Conservation (phyloP, 257 asterid genomes). For the Ballota nigra region DNA sequence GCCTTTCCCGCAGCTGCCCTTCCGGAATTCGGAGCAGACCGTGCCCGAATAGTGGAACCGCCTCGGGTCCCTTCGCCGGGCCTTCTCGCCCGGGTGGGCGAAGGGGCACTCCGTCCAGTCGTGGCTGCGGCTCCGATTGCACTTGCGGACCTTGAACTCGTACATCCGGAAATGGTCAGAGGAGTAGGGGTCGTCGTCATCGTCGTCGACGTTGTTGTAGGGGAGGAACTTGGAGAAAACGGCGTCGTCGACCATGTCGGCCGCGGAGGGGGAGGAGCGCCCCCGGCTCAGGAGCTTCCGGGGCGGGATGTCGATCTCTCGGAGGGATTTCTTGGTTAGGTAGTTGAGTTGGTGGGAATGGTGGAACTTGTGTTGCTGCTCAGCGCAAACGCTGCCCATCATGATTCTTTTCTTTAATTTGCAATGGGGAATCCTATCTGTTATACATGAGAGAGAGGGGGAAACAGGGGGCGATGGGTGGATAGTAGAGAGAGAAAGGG, state of each 20-base stretch:
- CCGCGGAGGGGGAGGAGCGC: constrained; percentile 49
- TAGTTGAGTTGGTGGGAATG: constrained; percentile 70
- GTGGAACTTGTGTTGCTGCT: constrained; percentile 55
- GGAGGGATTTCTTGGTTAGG: constrained; percentile 57
- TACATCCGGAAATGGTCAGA: constrained; percentile 85
- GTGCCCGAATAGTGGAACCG: constrained; percentile 72
- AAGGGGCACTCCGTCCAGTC: constrained; percentile 99
- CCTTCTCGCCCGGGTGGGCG: constrained; percentile 96
- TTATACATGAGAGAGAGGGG: neutral
- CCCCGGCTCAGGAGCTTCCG: constrained; percentile 65
- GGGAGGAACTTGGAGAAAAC: constrained; percentile 72
- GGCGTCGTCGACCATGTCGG: constrained; percentile 54
- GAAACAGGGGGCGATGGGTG: neutral
- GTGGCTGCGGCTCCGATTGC: constrained; percentile 90
- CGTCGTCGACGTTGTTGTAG: constrained; percentile 46
- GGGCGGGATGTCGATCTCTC: constrained; percentile 85
- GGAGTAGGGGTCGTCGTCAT: constrained; percentile 70
- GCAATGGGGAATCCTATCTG: too few species aligned
- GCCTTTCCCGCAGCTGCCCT: constrained; percentile 67
- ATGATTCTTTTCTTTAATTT: neutral
- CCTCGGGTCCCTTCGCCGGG: constrained; percentile 88
- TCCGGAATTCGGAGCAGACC: constrained; percentile 77
- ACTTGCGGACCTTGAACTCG: constrained; percentile 87
- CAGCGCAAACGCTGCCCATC: constrained; percentile 65
- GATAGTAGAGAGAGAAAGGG: neutral